These are phyloP conservation scores for Ogataea ramenticola DNA, from an alignment of 805 yeast genomes.

Conservation along the genomic window DNA sequence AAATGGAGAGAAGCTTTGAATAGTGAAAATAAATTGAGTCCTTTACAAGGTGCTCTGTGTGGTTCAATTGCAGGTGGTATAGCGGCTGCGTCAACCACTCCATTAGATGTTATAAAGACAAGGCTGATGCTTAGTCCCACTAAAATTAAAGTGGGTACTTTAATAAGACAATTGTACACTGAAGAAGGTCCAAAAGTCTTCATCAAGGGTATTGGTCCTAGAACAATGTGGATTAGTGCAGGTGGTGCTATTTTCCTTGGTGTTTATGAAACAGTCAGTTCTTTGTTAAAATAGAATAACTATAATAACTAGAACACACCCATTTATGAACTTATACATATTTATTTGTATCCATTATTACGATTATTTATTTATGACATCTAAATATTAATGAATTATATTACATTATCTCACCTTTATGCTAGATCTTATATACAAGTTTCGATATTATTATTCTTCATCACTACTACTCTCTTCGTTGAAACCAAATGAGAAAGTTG, in stretches of 20 bases:
- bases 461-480: conserved; percentile 2
- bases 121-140: conserved; percentile 72
- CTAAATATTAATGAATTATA: too few species aligned
- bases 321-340: too few species aligned
- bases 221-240: conserved; percentile 96
- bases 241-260: conserved; percentile 98
- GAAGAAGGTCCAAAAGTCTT: conserved; percentile 76
- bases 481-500: conserved; percentile 29
- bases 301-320: too few species aligned
- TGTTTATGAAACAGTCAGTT: conserved; percentile 68
- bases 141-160: conserved; percentile 34
- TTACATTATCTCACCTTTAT: too few species aligned
- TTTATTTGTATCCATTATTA: too few species aligned
- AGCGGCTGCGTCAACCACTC: conserved; percentile 78
- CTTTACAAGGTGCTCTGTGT: conserved; percentile 75
- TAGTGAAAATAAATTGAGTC: conserved; percentile 35
- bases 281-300: conserved; percentile 5
- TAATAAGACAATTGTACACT: conserved; percentile 45
- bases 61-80: conserved; percentile 79
- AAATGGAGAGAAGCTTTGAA: conserved; percentile 40
- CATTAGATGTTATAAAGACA: conserved; percentile 72
- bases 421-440: too few species aligned
- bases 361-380: too few species aligned
- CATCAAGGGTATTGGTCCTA: conserved; percentile 83
- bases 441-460: not conserved